Conservation (phyloP, 1,284 basidiomycete species). For the Melampsora abietis-canadensis region DNA sequence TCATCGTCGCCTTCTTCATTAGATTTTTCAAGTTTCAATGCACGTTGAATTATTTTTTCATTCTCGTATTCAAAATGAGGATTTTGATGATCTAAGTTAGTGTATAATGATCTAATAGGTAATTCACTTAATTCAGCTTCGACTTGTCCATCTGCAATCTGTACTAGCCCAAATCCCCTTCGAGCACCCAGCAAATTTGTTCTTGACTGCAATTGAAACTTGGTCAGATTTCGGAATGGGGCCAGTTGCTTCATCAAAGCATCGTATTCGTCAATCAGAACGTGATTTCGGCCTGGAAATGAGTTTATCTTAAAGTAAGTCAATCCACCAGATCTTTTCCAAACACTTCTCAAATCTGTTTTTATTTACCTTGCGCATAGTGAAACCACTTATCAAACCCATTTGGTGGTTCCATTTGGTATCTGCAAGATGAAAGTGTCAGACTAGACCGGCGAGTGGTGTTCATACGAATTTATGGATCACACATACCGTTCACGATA, state of each 20-base stretch:
- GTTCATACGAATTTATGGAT: not conserved
- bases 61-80: slow-evolving; percentile 22
- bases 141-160: slow-evolving; percentile 12
- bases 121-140: slow-evolving; percentile 2
- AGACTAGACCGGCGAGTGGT: not conserved
- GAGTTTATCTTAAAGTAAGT: not conserved
- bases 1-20: too few relatives aligned
- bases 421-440: not conserved
- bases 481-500: slow-evolving; percentile 16
- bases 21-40: slow-evolving; percentile 6
- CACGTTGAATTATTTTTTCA: slow-evolving; percentile 10
- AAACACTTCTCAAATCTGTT: not conserved
- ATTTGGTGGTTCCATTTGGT: slow-evolving; percentile 19
- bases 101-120: slow-evolving; percentile 15
- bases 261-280: slow-evolving; percentile 26
- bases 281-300: slow-evolving; percentile 9
- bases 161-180: slow-evolving; percentile 12
- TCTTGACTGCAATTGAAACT: slow-evolving; percentile 9
- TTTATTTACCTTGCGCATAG: slow-evolving; percentile 23
- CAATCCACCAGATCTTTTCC: not conserved
- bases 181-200: slow-evolving; percentile 8
- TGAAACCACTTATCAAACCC: slow-evolving; percentile 36
- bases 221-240: slow-evolving; percentile 6
- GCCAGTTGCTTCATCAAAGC: slow-evolving; percentile 32
- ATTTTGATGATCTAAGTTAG: slow-evolving; percentile 28